Base-by-base conservation (phyloP, 306 rosid species). In the Comarum palustre region DNA sequence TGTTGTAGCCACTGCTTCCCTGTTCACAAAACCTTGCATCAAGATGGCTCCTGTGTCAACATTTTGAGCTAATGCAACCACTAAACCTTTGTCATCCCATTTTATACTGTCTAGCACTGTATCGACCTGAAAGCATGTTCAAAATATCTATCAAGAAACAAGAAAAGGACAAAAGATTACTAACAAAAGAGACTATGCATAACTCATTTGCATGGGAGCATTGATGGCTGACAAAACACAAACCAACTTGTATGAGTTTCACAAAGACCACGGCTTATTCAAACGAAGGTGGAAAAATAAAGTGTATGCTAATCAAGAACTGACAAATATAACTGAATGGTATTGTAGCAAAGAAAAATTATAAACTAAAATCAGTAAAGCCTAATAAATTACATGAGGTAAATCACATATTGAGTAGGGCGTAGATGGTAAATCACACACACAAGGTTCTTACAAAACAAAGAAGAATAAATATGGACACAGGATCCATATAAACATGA, bases 1-100 rank as follows among this genome's bases (percentile, higher is more conserved):
- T 78, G 91, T 88, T 51, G 78, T 61, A 17, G 73, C 74, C 38
- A 94, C 74, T 51, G 93, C 99, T 65, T 89, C 95, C 81, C 87
- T 84, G 59, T 91, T 91, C 32, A 84, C 97, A 83, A 94, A 94
- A 63, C 98, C 96, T 87, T 90, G 96, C 97, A 94, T 94, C 67
- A 94, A 81, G 78, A 94, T 84, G 76, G 92, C 92, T 75, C 97
- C 96, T 19, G 96, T 89, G 81, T 91, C 98, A 74, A 91, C 90
- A 78, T 94, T 88, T 78, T 94, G 96, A 64, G 96, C 97, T 68
- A 91, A 86, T 58, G 97, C 97, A 70, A 89, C 98, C 1, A 84
- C 90, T 76, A 91, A 80, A 73, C 98, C 98, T 77, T 89, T 91
- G 29, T 88, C 79, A 76, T 93, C 96, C 98, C 97, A 91, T 83